Conservation (phyloP, 208 protist genomes). For the Crithidia mellificae region DNA sequence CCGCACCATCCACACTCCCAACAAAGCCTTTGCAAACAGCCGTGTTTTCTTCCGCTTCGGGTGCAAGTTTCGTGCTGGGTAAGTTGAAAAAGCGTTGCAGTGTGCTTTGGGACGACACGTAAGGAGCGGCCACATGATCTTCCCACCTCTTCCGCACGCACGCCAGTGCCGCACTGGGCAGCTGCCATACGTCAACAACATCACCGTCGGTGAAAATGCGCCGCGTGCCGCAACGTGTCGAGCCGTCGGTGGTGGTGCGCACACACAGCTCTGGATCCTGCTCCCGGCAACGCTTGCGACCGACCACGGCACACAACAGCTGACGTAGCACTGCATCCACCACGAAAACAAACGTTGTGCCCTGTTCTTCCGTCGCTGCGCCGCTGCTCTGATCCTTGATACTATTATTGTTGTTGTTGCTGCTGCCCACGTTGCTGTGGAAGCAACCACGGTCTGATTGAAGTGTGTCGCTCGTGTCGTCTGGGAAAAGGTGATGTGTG, state of each 20-base stretch:
- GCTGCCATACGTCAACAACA: slow-evolving; percentile 47
- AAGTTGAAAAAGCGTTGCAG: slow-evolving; percentile 23
- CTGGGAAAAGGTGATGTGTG: slow-evolving; percentile 20
- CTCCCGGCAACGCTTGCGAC: slow-evolving; percentile 38
- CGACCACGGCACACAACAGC: slow-evolving; percentile 48
- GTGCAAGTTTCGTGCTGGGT: neutral
- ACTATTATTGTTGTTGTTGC: neutral
- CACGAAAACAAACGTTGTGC: slow-evolving; percentile 30
- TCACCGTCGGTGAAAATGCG: slow-evolving; percentile 55
- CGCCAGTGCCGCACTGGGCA: slow-evolving; percentile 9
- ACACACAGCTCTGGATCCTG: slow-evolving; percentile 63
- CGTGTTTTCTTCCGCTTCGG: neutral
- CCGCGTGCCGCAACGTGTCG: slow-evolving; percentile 27
- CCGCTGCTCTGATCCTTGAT: too few species aligned
- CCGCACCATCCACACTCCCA: too few species aligned
- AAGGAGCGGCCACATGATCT: neutral
- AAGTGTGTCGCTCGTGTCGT: neutral
- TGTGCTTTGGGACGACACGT: neutral
- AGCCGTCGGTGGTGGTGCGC: slow-evolving; percentile 16
- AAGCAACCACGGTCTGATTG: too few species aligned
- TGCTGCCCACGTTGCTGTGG: too few species aligned
- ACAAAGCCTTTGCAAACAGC: too few species aligned
- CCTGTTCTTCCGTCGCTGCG: neutral
- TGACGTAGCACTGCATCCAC: slow-evolving; percentile 29
- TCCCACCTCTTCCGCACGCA: slow-evolving; percentile 19